Base-by-base conservation (phyloP, 257 asterid species). In the Nicotiana sylvestris region DNA sequence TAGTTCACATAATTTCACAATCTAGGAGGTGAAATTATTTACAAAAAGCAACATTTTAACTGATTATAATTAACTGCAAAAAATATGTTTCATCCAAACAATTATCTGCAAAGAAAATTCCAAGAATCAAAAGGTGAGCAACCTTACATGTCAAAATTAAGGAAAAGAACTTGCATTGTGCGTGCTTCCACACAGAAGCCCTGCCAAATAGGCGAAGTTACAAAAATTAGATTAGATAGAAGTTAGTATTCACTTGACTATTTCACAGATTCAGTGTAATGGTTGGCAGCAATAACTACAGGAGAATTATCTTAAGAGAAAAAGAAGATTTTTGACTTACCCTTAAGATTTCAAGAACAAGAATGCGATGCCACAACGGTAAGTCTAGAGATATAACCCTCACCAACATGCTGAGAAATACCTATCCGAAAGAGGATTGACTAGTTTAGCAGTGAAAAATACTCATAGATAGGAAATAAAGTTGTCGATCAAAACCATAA, bases 171-270 rank as follows among this genome's bases (percentile, higher is more conserved):
- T 57, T 93, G 95, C 86, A 96, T 88, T 81, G 98, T 96, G 77
- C 97, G 98, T 89, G 97, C 98, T 88, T 96, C 99, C 90, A 96
- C 97, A 82, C 98, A 96, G 91, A 96, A 96, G 78, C 99, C 97
- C 99, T 96, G 91, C 80, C 85, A 85, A 83, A 81, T 78, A 80
- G 51, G 62, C 66, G 84, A 64, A 77, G 80, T 46, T 51, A 66
- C 81, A 82, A 82, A 39, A 77, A 72, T 84, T 84, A 88, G 83
- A 68, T 35, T 83, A 87, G 84, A 61, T 57, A 80, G 51, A 46
- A 56, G 81, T 16, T 53, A 32, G 49, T 62, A n/a, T 21, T 4
- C 57, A 66, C 21, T 39, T 15, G 57, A 57, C 57, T 10, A 35
- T 51, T 49, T 15, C 37, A 61, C 27, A 46, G 37, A 46, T 46